Conservation (phyloP, 2,329 filamentous ascomycete species). For the Penicillium decumbens region DNA sequence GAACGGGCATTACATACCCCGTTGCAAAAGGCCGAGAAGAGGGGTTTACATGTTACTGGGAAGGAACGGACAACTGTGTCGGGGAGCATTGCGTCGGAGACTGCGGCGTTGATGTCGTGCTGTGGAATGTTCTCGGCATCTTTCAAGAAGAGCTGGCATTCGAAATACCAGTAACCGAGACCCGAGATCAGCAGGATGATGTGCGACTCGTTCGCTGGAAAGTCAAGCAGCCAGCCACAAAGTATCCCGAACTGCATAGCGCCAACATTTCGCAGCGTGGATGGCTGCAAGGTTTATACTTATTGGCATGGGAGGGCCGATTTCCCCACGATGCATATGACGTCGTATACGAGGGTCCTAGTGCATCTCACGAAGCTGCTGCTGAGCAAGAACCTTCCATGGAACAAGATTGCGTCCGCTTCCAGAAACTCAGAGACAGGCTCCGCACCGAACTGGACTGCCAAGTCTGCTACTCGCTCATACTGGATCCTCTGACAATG, state of each 20-base stretch:
- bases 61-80: constrained; percentile 48
- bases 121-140: constrained; percentile 65
- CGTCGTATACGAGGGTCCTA: constrained; percentile 43
- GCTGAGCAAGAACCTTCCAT: constrained; percentile 1
- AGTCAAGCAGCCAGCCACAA: constrained; percentile 11
- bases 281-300: constrained; percentile 60
- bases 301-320: constrained; percentile 58
- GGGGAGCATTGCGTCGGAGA: constrained; percentile 72
- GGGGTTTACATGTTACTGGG: constrained; percentile 68
- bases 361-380: constrained; percentile 20
- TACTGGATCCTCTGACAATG: constrained; percentile 77
- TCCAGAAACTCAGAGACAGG: constrained; percentile 58
- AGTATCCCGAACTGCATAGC: constrained; percentile 2
- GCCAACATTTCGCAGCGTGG: constrained; percentile 10
- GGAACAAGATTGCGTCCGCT: constrained; percentile 15
- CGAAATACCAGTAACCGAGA: constrained; percentile 4
- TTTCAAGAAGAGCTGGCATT: constrained; percentile 42
- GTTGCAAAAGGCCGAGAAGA: constrained; percentile 60
- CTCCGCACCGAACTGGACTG: constrained; percentile 73
- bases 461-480: constrained; percentile 77
- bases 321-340: constrained; percentile 54
- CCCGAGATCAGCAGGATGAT: constrained; percentile 21
- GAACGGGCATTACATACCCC: constrained; percentile 73
- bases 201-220: constrained; percentile 31
- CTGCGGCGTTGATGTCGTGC: constrained; percentile 69